phyloP scores from a whole-genome alignment of 2,329 filamentous ascomycete genomes.

The Diaporthe destruens region DNA sequence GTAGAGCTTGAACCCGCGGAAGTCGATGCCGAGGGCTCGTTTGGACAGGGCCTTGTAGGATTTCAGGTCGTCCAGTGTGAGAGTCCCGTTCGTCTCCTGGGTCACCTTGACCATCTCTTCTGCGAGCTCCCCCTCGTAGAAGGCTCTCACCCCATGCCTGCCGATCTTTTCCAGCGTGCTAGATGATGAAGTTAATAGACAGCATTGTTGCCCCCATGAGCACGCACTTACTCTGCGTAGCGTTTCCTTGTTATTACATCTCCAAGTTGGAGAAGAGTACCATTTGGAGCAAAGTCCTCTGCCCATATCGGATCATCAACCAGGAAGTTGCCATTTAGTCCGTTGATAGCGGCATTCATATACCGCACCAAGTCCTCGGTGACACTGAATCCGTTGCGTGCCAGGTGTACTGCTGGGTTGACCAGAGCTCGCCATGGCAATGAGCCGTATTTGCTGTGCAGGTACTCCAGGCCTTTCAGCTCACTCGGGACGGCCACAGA shows the following conservation, averaged over 20 bases:
- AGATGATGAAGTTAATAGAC: neutral
- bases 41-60: slow-evolving; percentile 77
- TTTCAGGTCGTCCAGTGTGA: slow-evolving; percentile 82
- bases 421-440: slow-evolving; percentile 80
- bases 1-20: slow-evolving; percentile 78
- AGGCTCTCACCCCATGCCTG: slow-evolving; percentile 65
- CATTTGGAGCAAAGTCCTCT: slow-evolving; percentile 88
- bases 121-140: slow-evolving; percentile 62
- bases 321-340: slow-evolving; percentile 70
- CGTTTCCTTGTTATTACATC: slow-evolving; percentile 85
- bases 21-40: slow-evolving; percentile 71
- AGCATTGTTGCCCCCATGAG: fast-evolving
- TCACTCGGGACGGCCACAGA: slow-evolving; percentile 80
- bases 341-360: slow-evolving; percentile 67
- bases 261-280: slow-evolving; percentile 75
- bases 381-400: slow-evolving; percentile 79
- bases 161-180: slow-evolving; percentile 82
- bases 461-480: slow-evolving; percentile 81
- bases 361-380: slow-evolving; percentile 81
- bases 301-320: slow-evolving; percentile 84
- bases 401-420: slow-evolving; percentile 79
- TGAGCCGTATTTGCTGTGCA: slow-evolving; percentile 78
- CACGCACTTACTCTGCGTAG: slow-evolving; percentile 71
- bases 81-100: slow-evolving; percentile 79
- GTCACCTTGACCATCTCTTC: slow-evolving; percentile 79